Evolutionary conservation across 2,329 filamentous ascomycete genomes (phyloP).

Genomic region (Pseudogymnoascus sp.): DNA sequence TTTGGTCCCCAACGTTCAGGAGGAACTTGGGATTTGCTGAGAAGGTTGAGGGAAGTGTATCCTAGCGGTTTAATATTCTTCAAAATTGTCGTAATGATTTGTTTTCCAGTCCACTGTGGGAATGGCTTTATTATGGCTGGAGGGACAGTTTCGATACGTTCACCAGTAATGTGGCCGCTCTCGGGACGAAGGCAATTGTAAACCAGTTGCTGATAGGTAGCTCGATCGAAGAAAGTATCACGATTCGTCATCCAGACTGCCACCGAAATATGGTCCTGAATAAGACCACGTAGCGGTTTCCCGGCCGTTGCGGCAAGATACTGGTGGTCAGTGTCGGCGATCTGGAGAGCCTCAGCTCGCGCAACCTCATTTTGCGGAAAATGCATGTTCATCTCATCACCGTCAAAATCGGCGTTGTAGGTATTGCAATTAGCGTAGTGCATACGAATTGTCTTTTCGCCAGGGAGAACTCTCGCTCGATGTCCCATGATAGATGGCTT

Average conservation of each 20-base stretch:
- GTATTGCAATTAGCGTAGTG: slow-evolving; percentile 99
- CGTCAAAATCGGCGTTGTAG: slow-evolving; percentile 98
- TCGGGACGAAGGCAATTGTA: slow-evolving; percentile 88
- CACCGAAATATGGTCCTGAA: slow-evolving; percentile 97
- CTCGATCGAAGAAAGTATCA: slow-evolving; percentile 82
- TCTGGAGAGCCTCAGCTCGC: slow-evolving; percentile 81
- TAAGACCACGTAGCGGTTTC: slow-evolving; percentile 87
- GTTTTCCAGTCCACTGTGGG: slow-evolving; percentile 89
- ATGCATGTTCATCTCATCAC: slow-evolving; percentile 99
- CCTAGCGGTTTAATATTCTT: slow-evolving; percentile 81
- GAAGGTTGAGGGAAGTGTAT: slow-evolving; percentile 71
- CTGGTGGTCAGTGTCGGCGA: slow-evolving; percentile 95
- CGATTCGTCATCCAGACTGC: slow-evolving; percentile 84
- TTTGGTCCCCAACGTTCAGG: slow-evolving; percentile 70
- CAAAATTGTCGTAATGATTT: slow-evolving; percentile 85
- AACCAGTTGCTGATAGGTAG: slow-evolving; percentile 88
- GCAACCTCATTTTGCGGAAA: slow-evolving; percentile 97
- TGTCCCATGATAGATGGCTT: slow-evolving; percentile 99
- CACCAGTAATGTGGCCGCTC: slow-evolving; percentile 76
- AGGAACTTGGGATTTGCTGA: slow-evolving; percentile 70
- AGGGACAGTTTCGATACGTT: slow-evolving; percentile 71
- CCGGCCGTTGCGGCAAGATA: slow-evolving; percentile 92
- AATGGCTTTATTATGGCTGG: slow-evolving; percentile 78
- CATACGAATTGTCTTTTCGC: slow-evolving; percentile 97
- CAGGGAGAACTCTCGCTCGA: slow-evolving; percentile 80